Evolutionary conservation across 805 yeast species (phyloP).

Genomic region (Candida methanosorbosa): DNA sequence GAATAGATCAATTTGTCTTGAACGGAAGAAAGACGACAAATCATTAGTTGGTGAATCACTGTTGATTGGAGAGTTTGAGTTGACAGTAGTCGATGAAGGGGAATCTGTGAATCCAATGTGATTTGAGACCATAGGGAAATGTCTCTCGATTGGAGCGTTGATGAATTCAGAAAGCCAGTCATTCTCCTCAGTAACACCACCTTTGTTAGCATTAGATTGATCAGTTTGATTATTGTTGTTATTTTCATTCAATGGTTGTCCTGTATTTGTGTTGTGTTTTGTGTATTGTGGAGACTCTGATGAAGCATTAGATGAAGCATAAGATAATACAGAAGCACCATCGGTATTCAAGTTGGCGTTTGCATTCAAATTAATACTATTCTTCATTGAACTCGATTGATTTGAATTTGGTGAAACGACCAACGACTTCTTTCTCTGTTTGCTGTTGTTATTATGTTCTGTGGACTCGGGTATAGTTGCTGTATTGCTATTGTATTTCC

Average conservation of each 20-base stretch:
- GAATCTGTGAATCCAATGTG: slow-evolving; percentile 50
- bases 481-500: too few relatives aligned
- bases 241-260: neutral
- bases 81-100: slow-evolving; percentile 14
- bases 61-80: slow-evolving; percentile 3
- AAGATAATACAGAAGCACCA: too few relatives aligned
- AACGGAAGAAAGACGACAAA: slow-evolving; percentile 51
- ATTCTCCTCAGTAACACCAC: too few relatives aligned
- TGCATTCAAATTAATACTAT: too few relatives aligned
- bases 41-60: slow-evolving; percentile 28
- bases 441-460: too few relatives aligned
- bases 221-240: too few relatives aligned
- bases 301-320: slow-evolving; percentile 1
- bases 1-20: slow-evolving; percentile 59
- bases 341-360: too few relatives aligned
- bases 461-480: too few relatives aligned
- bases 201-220: too few relatives aligned
- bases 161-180: slow-evolving; percentile 70
- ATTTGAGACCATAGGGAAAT: slow-evolving; percentile 43
- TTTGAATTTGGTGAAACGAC: neutral
- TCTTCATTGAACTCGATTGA: too few relatives aligned
- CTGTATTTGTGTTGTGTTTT: neutral
- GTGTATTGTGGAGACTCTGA: slow-evolving; percentile 10
- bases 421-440: too few relatives aligned
- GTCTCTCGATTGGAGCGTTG: slow-evolving; percentile 54